Base-by-base conservation (phyloP, 2,329 filamentous ascomycete species). In the Hymenoscyphus fraxineus region DNA sequence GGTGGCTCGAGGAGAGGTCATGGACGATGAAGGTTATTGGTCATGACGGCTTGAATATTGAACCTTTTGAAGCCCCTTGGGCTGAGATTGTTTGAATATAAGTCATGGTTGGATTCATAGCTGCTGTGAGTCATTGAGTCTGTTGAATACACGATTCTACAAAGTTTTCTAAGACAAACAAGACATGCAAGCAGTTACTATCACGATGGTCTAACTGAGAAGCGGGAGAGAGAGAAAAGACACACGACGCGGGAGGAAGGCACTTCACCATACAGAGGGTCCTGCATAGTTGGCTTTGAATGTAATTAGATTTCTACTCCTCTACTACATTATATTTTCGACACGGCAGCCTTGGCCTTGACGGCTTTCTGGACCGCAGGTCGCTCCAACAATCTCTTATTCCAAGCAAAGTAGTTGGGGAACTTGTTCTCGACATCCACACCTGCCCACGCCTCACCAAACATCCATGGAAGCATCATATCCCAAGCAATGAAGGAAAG, bases 401-500 rank as follows among this genome's bases (percentile, higher is more conserved):
- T 60, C 69, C 69, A 71, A n/a, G 64, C 59, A 60, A 51, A 57
- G 12, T 65, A 70, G 5, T 58, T 56, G 0, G 71, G 70, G 16
- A 67, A 72, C 2, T 69, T 64, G 57, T 65, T 69, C 63, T 70
- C 68, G 12, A 70, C 60, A 16, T 69, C 41, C 19, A 70, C 27
- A 15, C 62, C 32, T 5, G 41, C 44, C 1, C 9, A 15, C 19
- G 65, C 38, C 15, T 65, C 65, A 2, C 60, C 66, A 32, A 66
- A 65, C 2, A 69, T 66, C 38, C 60, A 54, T 12, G 47, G 47
- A 54, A 54, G 9, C 47, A 54, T 54, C 19, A 27, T 54, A 59
- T 69, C 58, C 66, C 64, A 68, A 1, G 65, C 39, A 6, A 69
- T 22, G 47, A 72, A 71, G 2, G 68, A 56, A 19, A 68, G 59